Percentiles rank a stretch among this genome's conserved stretches.
phyloP scores from a whole-genome alignment of 495 filamentous ascomycete species.

The Xanthoparmelia taractica region DNA sequence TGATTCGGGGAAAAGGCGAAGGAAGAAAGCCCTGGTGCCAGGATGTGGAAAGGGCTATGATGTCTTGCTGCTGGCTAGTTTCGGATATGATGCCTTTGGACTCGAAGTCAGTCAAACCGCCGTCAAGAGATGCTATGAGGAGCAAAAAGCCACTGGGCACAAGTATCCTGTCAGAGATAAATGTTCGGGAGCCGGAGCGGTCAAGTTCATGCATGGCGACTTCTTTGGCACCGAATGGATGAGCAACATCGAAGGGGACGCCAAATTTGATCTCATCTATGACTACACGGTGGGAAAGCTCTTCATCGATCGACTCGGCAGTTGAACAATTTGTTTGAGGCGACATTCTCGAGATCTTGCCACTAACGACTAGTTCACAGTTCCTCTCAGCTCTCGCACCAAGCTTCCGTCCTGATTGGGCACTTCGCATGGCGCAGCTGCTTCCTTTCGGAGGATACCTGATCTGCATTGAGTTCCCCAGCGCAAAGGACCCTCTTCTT shows the following conservation, averaged over 20 bases:
- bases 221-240: conserved; percentile 65
- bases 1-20: conserved; percentile 23
- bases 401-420: conserved; percentile 59
- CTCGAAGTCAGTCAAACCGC: conserved; percentile 58
- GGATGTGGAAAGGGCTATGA: conserved; percentile 76
- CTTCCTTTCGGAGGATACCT: conserved; percentile 55
- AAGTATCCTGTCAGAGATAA: conserved; percentile 43
- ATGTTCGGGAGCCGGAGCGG: conserved; percentile 42
- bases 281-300: conserved; percentile 64
- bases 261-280: conserved; percentile 68
- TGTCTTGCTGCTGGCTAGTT: conserved; percentile 58
- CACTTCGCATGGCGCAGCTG: conserved; percentile 55
- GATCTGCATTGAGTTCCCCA: conserved; percentile 76
- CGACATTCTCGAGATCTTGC: not conserved
- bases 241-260: conserved; percentile 37
- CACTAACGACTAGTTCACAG: conserved; percentile 34
- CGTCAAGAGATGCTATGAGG: conserved; percentile 45
- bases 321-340: not conserved
- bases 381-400: conserved; percentile 75
- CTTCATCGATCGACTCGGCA: not conserved
- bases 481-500: conserved; percentile 52
- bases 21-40: conserved; percentile 52
- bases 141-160: conserved; percentile 33
- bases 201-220: conserved; percentile 57
- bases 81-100: conserved; percentile 67